Evolutionary conservation across 2,329 filamentous ascomycete species (phyloP).

Genomic region (Sordariomycetes sp.): DNA sequence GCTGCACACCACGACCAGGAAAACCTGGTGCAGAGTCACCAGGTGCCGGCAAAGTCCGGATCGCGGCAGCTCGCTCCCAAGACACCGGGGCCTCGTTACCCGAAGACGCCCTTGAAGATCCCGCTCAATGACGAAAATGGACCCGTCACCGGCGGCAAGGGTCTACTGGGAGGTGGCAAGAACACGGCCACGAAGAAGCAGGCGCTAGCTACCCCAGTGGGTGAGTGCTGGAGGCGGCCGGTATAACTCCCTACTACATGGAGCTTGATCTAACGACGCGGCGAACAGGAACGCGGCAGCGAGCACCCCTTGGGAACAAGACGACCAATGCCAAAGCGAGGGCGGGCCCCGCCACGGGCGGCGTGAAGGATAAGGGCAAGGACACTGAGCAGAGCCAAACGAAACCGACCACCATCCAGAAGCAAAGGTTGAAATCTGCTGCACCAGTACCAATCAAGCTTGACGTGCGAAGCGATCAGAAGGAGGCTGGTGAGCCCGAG

Average conservation of each 20-base stretch:
- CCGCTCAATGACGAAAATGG: constrained; percentile 77
- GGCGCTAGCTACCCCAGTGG: constrained; percentile 66
- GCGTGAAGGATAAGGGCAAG: constrained; percentile 43
- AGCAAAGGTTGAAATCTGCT: constrained; percentile 41
- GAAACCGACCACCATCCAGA: constrained; percentile 45
- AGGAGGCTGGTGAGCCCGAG: constrained; percentile 49
- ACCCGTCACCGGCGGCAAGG: constrained; percentile 35
- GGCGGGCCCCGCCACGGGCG: constrained; percentile 46
- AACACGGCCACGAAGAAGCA: constrained; percentile 25
- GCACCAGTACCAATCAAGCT: constrained; percentile 45
- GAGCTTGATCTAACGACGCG: neutral
- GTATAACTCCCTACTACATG: neutral
- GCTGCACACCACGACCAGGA: constrained; percentile 75
- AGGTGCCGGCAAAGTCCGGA: constrained; percentile 58
- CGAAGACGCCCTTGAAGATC: constrained; percentile 72
- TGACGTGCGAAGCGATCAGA: constrained; percentile 42
- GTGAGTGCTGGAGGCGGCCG: constrained; percentile 31
- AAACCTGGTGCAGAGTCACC: constrained; percentile 67
- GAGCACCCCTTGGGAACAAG: constrained; percentile 83
- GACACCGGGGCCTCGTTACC: constrained; percentile 62
- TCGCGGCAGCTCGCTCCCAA: constrained; percentile 41
- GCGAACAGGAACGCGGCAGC: constrained; percentile 32
- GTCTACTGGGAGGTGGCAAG: constrained; percentile 36
- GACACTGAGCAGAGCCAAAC: constrained; percentile 50
- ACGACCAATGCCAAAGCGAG: constrained; percentile 87